Evolutionary conservation across 2,329 filamentous ascomycete genomes (phyloP), one percentile per base, ranked within the genome.

Genomic region (Sordariomycetes sp.): DNA sequence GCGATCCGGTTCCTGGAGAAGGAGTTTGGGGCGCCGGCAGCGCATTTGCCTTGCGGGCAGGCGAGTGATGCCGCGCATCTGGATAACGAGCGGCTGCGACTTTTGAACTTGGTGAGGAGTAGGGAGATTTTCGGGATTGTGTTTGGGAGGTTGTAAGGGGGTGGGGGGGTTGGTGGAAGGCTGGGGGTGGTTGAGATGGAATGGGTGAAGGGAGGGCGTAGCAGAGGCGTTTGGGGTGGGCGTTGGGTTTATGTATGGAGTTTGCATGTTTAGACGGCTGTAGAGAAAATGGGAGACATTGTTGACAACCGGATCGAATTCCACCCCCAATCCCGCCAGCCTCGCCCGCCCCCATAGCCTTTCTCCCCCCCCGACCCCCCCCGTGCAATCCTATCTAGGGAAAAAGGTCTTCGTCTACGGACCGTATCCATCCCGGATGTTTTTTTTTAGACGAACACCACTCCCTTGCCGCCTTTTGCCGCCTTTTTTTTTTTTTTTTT

Each of bases 1-100:
- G 89, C 89, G 0, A 97, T 97, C 58, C 77, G 94, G 6, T 97
- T 97, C 66, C 68, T 97, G 42, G 92, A 97, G 69, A 96, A 96
- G 72, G 90, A 95, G 65, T 96, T 97, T 66, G 79, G 80, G 2
- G 94, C 94, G 0, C 90, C 91, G 0, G 92, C 94, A 0, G 92
- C 92, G 0, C 91, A 97, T 69, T 72, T 99, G 36, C 95, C 94
- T 0, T 96, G 91, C 65, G 95, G 95, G 0, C 91, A 96, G 70
- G 90, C 92, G 13, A 96, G 89, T 64, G 94, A 99, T 66, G 85
- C 86, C 55, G 94, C 92, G 20, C 94, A 99, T 79, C 72, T 99
- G 70, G 89, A 95, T 66, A 97, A 99, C 65, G 94, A 99, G 77
- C 75, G 94, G n/a, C 74, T 99, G 69, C 78, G 94, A 56, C 75